Conservation (phyloP, 768 basidiomycete species). For the Gymnopilus dilepis region DNA sequence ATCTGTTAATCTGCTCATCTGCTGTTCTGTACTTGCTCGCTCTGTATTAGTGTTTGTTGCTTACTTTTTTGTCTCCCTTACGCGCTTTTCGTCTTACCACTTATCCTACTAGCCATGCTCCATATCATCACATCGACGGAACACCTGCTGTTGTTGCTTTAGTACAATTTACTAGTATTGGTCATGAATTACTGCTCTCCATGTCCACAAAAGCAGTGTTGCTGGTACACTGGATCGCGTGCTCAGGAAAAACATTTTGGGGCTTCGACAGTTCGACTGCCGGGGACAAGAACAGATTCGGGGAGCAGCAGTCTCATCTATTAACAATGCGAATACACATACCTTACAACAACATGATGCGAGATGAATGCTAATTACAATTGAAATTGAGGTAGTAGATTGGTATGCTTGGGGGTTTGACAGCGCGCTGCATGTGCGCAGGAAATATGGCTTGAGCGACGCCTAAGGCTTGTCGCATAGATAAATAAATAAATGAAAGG, state of each 20-base stretch:
- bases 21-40: background rate
- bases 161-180: background rate
- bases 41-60: slow-evolving; percentile 22
- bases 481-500: background rate
- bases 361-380: background rate
- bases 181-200: no score
- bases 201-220: no score
- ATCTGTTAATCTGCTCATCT: background rate
- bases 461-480: no score
- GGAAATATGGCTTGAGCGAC: no score
- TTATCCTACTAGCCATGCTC: background rate
- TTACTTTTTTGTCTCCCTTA: slow-evolving; percentile 9
- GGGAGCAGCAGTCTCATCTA: background rate
- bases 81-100: background rate
- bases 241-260: no score
- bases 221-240: no score
- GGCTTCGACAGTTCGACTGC: no score
- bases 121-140: background rate
- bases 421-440: background rate
- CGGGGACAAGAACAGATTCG: no score
- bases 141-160: background rate
- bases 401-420: background rate
- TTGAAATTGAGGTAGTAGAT: background rate
- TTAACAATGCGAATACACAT: slow-evolving; percentile 5
- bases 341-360: background rate